A percentile compares a stretch with the other conserved stretches of the same genome.
Evolutionary conservation across 1,139 yeast species (phyloP).

Genomic region (Tardiomyces digboiensis): DNA sequence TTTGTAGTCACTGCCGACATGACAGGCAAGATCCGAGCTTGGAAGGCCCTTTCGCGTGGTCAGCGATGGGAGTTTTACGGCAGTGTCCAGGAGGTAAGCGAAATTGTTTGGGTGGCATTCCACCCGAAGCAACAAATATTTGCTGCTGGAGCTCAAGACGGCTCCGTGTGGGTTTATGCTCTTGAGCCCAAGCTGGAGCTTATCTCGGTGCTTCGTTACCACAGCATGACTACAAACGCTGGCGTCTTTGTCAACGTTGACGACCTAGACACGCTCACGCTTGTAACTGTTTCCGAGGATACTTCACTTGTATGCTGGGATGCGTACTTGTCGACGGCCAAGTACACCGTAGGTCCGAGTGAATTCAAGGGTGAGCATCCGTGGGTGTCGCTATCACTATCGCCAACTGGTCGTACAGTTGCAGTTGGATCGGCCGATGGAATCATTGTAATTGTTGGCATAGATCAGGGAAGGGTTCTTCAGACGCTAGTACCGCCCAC

Average conservation of each 20-base stretch:
- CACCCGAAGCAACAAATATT: constrained; percentile 65
- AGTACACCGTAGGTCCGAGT: constrained; percentile 47
- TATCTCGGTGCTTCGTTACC: constrained; percentile 73
- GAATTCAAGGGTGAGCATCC: constrained; percentile 66
- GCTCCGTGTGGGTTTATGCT: constrained; percentile 91
- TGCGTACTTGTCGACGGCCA: constrained; percentile 63
- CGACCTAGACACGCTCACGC: constrained; percentile 48
- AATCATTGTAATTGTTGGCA: constrained; percentile 62
- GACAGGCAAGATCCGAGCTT: constrained; percentile 79
- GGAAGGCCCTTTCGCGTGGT: constrained; percentile 62
- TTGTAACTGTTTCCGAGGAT: constrained; percentile 82
- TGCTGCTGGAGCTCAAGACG: constrained; percentile 93
- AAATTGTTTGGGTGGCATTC: constrained; percentile 61
- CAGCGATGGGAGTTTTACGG: constrained; percentile 70
- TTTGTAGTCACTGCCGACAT: constrained; percentile 85
- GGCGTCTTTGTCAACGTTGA: constrained; percentile 64
- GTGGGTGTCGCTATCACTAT: constrained; percentile 67
- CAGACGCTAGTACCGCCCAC: constrained; percentile 46
- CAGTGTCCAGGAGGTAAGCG: constrained; percentile 81
- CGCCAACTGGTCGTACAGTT: constrained; percentile 35
- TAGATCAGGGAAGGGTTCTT: constrained; percentile 62
- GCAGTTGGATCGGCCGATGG: constrained; percentile 89
- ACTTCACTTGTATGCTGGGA: constrained; percentile 87
- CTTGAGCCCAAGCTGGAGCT: constrained; percentile 50
- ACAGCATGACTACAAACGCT: constrained; percentile 59